These are phyloP conservation scores for Fusarium foetens DNA, from an alignment of 2,329 filamentous ascomycete genomes.

Conservation along the genomic window DNA sequence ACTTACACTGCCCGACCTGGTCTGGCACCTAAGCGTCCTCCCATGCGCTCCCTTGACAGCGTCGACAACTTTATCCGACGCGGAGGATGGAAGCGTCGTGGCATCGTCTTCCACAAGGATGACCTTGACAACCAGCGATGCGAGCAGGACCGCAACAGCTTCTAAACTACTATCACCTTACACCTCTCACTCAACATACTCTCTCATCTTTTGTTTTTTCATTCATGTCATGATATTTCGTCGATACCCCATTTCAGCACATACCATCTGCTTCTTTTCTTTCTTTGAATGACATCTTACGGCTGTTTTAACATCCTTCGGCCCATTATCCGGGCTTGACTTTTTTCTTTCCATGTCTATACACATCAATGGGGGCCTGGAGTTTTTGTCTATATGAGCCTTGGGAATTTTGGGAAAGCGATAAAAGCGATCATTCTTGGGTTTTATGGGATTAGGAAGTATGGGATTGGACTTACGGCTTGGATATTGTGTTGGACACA, in stretches of 20 bases:
- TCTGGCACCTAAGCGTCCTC: slow-evolving; percentile 48
- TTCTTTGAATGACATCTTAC: slow-evolving; percentile 19
- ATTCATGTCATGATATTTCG: slow-evolving; percentile 36
- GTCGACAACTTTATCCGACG: slow-evolving; percentile 57
- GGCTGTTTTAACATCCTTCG: slow-evolving; percentile 19
- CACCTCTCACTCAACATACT: neutral
- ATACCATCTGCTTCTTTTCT: slow-evolving; percentile 28
- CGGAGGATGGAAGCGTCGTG: slow-evolving; percentile 57
- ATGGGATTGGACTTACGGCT: slow-evolving; percentile 30
- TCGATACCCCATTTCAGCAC: slow-evolving; percentile 39
- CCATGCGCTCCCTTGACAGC: slow-evolving; percentile 52
- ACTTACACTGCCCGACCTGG: slow-evolving; percentile 44
- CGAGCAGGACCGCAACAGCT: slow-evolving; percentile 40
- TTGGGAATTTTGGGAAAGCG: slow-evolving; percentile 29
- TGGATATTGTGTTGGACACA: slow-evolving; percentile 6
- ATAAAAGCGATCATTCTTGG: slow-evolving; percentile 31
- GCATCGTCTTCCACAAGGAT: slow-evolving; percentile 53
- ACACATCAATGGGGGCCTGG: slow-evolving; percentile 17
- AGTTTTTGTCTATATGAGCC: slow-evolving; percentile 25
- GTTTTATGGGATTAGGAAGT: slow-evolving; percentile 9
- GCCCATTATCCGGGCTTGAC: slow-evolving; percentile 15
- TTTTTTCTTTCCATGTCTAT: slow-evolving; percentile 8
- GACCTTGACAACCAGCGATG: slow-evolving; percentile 44
- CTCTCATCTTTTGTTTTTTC: slow-evolving; percentile 7
- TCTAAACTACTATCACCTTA: slow-evolving; percentile 18